These are phyloP conservation scores for Tricholoma bakamatsutake DNA, from an alignment of 768 basidiomycete species.

Conservation along the genomic window DNA sequence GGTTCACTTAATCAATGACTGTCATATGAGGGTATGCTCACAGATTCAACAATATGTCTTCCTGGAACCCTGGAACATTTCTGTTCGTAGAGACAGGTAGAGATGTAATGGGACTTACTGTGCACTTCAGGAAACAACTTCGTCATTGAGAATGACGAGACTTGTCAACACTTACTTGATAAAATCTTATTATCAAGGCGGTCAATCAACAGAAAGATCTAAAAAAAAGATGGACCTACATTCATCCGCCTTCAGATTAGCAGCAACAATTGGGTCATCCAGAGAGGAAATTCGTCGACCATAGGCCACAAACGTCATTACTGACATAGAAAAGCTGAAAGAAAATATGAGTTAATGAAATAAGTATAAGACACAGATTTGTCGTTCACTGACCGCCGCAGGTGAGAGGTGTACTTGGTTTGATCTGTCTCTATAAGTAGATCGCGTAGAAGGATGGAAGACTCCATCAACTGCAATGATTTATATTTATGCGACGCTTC, in stretches of 20 bases:
- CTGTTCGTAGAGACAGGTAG: background rate
- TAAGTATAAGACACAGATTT: constrained; percentile 4
- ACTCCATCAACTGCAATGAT: constrained; percentile 11
- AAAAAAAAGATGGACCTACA: background rate
- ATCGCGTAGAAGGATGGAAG: constrained; percentile 3
- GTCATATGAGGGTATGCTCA: background rate
- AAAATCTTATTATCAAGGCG: background rate
- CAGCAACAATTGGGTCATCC: constrained; percentile 4
- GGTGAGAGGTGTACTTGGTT: constrained; percentile 1
- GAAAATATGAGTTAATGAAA: background rate
- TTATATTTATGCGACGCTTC: constrained; percentile 7
- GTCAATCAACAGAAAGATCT: background rate
- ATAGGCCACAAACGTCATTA: constrained; percentile 10
- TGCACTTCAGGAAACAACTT: background rate
- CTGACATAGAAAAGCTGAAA: constrained; percentile 7
- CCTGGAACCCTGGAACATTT: background rate
- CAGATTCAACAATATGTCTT: background rate
- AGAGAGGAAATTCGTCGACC: constrained; percentile 6
- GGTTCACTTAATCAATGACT: background rate
- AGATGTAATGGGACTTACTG: background rate
- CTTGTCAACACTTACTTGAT: background rate
- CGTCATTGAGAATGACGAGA: background rate
- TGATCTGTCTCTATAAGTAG: constrained; percentile 2
- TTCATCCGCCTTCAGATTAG: constrained; percentile 1
- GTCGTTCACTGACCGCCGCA: background rate